Evolutionary conservation across 352 stramenopile genomes (phyloP), one percentile per base, ranked within the genome.

Genomic region (Phytophthora litchii): DNA sequence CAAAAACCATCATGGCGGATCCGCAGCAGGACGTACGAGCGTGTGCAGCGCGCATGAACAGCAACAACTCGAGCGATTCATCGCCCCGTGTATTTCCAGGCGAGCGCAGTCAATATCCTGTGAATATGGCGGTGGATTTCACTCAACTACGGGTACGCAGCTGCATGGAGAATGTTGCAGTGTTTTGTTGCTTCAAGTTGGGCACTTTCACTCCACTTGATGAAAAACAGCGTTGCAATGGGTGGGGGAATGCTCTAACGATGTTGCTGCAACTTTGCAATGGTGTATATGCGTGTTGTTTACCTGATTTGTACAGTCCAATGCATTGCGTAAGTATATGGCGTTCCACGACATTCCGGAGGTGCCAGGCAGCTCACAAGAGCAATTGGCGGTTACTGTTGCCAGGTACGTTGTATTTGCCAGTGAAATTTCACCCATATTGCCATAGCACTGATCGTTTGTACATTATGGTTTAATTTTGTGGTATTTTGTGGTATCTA

Each of bases 321-420:
- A 84, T 17, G 77, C 82, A 38, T 64, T 92, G 70, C 76, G 76
- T 41, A 72, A 75, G 38, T 92, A 92, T 59, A 73, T 92, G 78
- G 72, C 72, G 31, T 88, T 76, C 50, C 73, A 92, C 44, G 62
- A 67, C 9, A 71, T 92, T 41, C 64, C 76, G 19, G 78, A 86
- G 48, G 51, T 59, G 8, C 74, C 76, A 7, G 78, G 76, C 2
- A 80, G 64, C 27, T 87, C 78, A 13, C 52, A 58, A 19, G 78
- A 85, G 27, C 72, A 92, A 48, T 46, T 92, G 23, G 80, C 80
- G 35, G 68, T 86, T 38, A 66, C 70, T 23, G 82, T 91, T 34
- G 82, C 82, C n/a, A 77, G 76, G 82, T 89, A 19, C 25, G 64
- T 49, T 44, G 41, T 21, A 20, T 44, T 55, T 49, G 47, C 14